Conservation (phyloP, 176 grass and related monocot genomes). For the Otatea glauca region DNA sequence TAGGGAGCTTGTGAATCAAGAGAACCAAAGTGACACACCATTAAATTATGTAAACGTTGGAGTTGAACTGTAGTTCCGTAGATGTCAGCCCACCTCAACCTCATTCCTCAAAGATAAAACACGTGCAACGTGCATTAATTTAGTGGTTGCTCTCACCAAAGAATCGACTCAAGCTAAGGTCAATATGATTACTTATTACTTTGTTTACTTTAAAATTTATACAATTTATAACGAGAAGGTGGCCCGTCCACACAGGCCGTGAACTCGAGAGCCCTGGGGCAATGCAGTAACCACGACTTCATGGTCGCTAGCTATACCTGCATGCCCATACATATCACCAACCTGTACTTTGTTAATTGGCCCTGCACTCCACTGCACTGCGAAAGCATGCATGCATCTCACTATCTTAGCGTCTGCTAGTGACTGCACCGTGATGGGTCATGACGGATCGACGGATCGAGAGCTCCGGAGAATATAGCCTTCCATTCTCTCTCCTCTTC, state of each 20-base stretch:
- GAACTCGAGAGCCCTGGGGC: slow-evolving; percentile 11
- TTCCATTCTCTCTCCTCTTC: neutral
- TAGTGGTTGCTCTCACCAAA: neutral
- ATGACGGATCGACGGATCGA: neutral
- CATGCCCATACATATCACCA: slow-evolving; percentile 10
- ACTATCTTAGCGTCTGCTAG: neutral
- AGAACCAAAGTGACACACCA: neutral
- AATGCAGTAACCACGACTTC: slow-evolving; percentile 10
- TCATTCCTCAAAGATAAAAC: neutral
- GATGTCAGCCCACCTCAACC: neutral
- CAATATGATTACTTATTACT: no score
- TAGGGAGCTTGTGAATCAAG: no score
- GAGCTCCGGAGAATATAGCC: neutral
- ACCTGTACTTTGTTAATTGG: neutral
- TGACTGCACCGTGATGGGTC: neutral
- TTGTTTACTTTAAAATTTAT: no score
- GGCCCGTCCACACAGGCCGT: neutral
- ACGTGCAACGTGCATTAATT: neutral
- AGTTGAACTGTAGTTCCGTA: neutral
- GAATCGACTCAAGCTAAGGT: neutral
- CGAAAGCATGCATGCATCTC: neutral
- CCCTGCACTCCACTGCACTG: slow-evolving; percentile 1
- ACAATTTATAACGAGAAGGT: no score
- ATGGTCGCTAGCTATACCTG: neutral
- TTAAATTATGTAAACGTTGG: neutral